Conservation (phyloP, 371 early-diverging fungal genomes). For the Mucor velutinosus region DNA sequence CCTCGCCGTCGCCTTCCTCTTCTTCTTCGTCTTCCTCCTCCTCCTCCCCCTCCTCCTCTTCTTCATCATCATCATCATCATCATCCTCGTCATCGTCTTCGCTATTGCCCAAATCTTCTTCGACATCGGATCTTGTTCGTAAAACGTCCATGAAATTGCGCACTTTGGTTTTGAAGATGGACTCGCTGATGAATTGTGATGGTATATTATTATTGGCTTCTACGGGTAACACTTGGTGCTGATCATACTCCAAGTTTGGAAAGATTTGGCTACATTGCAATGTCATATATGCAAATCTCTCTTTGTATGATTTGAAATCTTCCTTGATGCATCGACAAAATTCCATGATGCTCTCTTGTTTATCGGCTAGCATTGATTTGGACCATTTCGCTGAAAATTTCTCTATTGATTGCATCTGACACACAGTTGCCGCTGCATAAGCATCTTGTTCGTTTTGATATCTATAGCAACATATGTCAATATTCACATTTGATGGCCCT, state of each 20-base stretch:
- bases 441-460: constrained; percentile 23
- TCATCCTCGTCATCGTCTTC: constrained; percentile 24
- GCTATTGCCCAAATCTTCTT: constrained; percentile 22
- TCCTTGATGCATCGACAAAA: constrained; percentile 19
- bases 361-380: constrained; percentile 2
- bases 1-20: constrained; percentile 7
- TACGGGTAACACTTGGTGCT: not conserved
- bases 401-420: constrained; percentile 28
- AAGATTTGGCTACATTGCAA: constrained; percentile 3
- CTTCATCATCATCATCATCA: constrained; percentile 9
- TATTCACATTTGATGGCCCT: not conserved
- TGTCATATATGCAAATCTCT: constrained; percentile 16
- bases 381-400: constrained; percentile 9
- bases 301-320: constrained; percentile 15
- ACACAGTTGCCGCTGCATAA: constrained; percentile 16
- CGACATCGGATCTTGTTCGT: constrained; percentile 14
- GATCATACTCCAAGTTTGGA: not conserved
- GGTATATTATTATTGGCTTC: not conserved
- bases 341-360: constrained; percentile 10
- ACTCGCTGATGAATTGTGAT: constrained; percentile 16
- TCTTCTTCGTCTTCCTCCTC: constrained; percentile 15
- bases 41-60: constrained; percentile 9
- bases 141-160: constrained; percentile 29
- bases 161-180: constrained; percentile 25
- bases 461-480: not conserved